Base-by-base conservation (phyloP, 768 basidiomycete species). In the Pisolithus microcarpus region DNA sequence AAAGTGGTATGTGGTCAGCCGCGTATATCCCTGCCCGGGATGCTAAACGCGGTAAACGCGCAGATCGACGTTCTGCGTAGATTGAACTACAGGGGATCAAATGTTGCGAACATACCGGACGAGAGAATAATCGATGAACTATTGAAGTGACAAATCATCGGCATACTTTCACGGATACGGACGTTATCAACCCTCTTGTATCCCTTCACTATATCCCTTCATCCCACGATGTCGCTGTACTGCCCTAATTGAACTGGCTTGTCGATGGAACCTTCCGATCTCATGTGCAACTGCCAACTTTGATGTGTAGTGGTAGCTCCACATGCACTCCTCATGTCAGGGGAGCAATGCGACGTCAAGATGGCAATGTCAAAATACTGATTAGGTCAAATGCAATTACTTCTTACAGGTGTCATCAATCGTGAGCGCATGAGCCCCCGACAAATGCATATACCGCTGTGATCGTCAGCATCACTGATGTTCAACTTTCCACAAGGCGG, bases 21-120 rank as follows among this genome's bases (percentile, higher is more conserved):
- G 15, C 23, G 7, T 30, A 13, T 5, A 26, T 1, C 4, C 38
- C 49, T 49, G 18, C 24, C 26, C n/a, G 24, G 53, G 40, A 56
- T 40, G 51, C 46, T 9, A 13, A 36, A 45, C 34, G 34, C 37
- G 15, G 31, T 49, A 21, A 37, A 24, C 19, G 43, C 51, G 21
- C 48, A 93, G 90, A 89, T 94, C 53, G 91, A 92, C 62, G 87
- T 85, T n/a, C 76, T 95, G 53, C 79, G 86, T 57, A 76, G 89
- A 60, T 64, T 94, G 63, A 94, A 95, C 66, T 95, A 95, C 70
- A 82, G 91, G 7, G 82, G 92, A 23, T 71, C 80, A 16, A 93
- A 92, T 63, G 82, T 86, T 43, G 75, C 82, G 13, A 84, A 86
- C 67, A 87, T 91, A 65, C 68, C 79, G 38, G 89, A 91, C 60